phyloP scores from a whole-genome alignment of 441 rosid species.

The Erodium trifolium region DNA sequence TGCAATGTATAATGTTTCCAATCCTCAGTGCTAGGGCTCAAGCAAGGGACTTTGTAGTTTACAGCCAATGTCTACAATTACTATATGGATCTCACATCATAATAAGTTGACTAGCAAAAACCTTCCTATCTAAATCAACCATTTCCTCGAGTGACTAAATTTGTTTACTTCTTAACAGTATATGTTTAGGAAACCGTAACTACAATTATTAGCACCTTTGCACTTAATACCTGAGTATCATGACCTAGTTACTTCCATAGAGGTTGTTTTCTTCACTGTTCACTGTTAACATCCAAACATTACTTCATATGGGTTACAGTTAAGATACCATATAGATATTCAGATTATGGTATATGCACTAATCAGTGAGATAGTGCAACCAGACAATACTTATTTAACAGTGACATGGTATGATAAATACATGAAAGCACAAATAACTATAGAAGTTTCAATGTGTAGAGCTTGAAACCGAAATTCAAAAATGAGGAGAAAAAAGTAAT shows the following conservation, averaged over 20 bases:
- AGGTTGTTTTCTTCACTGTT: background rate
- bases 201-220: background rate
- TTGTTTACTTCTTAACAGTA: background rate
- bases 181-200: background rate
- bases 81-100: too few relatives aligned
- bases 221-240: background rate
- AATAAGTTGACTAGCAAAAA: too few relatives aligned
- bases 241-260: background rate
- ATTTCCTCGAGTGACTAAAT: background rate
- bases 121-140: background rate
- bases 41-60: too few relatives aligned
- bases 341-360: background rate
- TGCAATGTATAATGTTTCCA: too few relatives aligned
- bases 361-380: background rate
- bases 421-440: background rate
- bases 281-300: background rate
- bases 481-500: conserved; percentile 4
- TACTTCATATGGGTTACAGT: background rate
- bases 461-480: conserved; percentile 9
- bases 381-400: background rate
- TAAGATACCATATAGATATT: background rate
- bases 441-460: background rate
- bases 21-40: too few relatives aligned
- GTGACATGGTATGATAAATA: background rate
- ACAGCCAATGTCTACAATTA: too few relatives aligned